These are phyloP conservation scores for Cercospora sp. DNA, from an alignment of 2,329 filamentous ascomycete genomes.

Conservation along the genomic window DNA sequence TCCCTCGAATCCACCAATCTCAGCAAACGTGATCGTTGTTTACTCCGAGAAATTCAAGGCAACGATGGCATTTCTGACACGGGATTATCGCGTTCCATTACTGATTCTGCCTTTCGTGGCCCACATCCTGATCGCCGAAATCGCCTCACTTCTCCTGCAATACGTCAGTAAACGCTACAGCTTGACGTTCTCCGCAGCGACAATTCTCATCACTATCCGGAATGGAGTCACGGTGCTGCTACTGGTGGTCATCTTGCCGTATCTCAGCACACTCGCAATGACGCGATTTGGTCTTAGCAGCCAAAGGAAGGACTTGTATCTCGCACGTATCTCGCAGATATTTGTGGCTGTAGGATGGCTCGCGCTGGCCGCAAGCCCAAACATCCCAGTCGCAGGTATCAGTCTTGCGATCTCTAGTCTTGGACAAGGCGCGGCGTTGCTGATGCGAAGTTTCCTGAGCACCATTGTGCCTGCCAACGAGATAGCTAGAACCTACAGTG, in stretches of 20 bases:
- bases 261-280: slow-evolving; percentile 30
- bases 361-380: slow-evolving; percentile 37
- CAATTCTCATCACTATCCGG: slow-evolving; percentile 38
- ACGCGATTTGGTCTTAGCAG: slow-evolving; percentile 25
- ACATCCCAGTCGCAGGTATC: slow-evolving; percentile 29
- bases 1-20: not conserved
- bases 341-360: slow-evolving; percentile 35
- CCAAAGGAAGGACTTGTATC: slow-evolving; percentile 37
- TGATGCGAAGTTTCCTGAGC: slow-evolving; percentile 56
- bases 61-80: slow-evolving; percentile 34
- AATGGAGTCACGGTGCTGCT: slow-evolving; percentile 35
- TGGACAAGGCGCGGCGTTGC: slow-evolving; percentile 48
- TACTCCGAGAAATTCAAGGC: slow-evolving; percentile 19
- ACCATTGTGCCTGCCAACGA: slow-evolving; percentile 56
- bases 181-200: slow-evolving; percentile 46
- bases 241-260: slow-evolving; percentile 38
- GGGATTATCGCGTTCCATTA: slow-evolving; percentile 38
- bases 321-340: slow-evolving; percentile 36
- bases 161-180: slow-evolving; percentile 56
- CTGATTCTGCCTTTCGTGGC: slow-evolving; percentile 36
- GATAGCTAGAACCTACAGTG: slow-evolving; percentile 56
- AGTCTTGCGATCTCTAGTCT: slow-evolving; percentile 51
- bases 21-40: not conserved
- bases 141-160: slow-evolving; percentile 49
- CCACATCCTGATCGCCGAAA: slow-evolving; percentile 33